Base-by-base conservation (phyloP, 176 grass and related monocot genomes). In the Carex parvula region DNA sequence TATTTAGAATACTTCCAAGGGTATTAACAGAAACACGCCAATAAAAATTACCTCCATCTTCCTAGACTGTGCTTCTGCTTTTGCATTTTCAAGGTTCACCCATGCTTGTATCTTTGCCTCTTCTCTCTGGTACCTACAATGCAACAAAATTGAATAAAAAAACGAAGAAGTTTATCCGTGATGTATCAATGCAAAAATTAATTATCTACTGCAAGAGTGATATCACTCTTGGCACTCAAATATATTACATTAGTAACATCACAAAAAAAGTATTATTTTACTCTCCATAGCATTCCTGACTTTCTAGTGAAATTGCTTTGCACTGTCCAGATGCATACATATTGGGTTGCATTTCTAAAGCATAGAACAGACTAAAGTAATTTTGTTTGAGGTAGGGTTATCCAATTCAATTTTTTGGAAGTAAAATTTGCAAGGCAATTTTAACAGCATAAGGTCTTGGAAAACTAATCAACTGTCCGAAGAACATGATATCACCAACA, bases 101-200 rank as follows among this genome's bases (percentile, higher is more conserved):
- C 93, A 99, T 33, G 97, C 97, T 70, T 91, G 91, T 81, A 99
- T 94, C 82, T 95, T 95, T 41, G 97, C 97, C 76, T 94, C 97
- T 87, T 99, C 97, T 82, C 93, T 90, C 72, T 99, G 97, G 81
- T 99, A 99, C 84, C 96, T 99, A 79, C 53, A 57, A 41, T 35
- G 24, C 10, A 84, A 67, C 17, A 85, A 58, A 79, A 54, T 5
- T 6, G 16, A 11, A 21, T 8, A 84, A 81, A 16, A 9, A 8
- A 21, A 29, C 29, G 29, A 29, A 16, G 39, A 57, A 30, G 46
- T 50, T 84, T 70, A 67, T n/a, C 4, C 3, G 56, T 71, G 7
- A n/a, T 71, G 39, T 46, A 21, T 53, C 5, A 75, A n/a, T 14
- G 71, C n/a, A 15, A 9, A 58, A 75, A 24, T 1, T 2, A 42